Evolutionary conservation across 2,329 filamentous ascomycete genomes (phyloP).

Genomic region (Aspergillus fijiensis): DNA sequence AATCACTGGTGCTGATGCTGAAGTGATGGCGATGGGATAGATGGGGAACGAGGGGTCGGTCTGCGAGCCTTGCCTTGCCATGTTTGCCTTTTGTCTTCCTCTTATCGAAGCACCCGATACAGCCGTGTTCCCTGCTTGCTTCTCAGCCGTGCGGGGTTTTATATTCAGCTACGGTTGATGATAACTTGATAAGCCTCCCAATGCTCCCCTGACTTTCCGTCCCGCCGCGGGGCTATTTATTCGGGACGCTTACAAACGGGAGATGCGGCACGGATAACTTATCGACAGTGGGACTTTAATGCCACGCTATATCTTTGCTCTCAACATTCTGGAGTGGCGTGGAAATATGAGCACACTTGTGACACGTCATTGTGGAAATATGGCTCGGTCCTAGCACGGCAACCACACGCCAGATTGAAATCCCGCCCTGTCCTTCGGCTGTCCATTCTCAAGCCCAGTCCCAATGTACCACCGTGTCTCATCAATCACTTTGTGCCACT

Average conservation of each 20-base stretch:
- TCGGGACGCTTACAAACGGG: constrained; percentile 8
- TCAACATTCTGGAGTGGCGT: not conserved
- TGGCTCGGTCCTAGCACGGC: not conserved
- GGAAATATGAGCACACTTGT: not conserved
- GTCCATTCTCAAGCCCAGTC: not conserved
- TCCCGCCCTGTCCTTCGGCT: not conserved
- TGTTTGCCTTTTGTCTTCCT: not conserved
- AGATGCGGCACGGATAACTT: constrained; percentile 16
- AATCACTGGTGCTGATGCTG: not conserved
- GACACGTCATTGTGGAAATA: constrained; percentile 11
- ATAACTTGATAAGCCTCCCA: not conserved
- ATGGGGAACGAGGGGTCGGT: not conserved
- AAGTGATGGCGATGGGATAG: not conserved
- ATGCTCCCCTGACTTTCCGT: constrained; percentile 5
- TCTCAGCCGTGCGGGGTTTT: too few relatives aligned
- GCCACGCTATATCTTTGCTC: constrained; percentile 6
- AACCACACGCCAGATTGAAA: not conserved
- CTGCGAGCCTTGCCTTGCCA: not conserved
- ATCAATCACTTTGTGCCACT: not conserved
- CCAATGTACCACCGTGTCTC: not conserved
- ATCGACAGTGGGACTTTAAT: constrained; percentile 18
- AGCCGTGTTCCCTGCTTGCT: not conserved
- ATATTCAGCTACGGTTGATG: too few relatives aligned
- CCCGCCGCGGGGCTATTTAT: constrained; percentile 15
- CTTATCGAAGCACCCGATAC: not conserved